phyloP scores from a whole-genome alignment of 495 filamentous ascomycete genomes.

The Penicillium dipodomyicola region DNA sequence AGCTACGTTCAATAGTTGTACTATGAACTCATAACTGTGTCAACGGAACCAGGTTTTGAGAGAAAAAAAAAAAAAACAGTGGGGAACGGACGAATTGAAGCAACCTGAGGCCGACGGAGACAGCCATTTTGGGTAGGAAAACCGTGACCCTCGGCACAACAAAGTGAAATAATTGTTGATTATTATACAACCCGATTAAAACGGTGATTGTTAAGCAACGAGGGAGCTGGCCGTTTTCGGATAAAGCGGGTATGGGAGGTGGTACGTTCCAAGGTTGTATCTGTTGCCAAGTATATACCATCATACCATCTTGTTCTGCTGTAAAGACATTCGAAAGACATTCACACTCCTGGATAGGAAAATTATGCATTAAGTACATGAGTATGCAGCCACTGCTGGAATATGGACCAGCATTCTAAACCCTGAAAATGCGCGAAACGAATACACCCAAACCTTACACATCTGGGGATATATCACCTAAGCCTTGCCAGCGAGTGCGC shows the following conservation, averaged over 20 bases:
- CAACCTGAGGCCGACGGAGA: conserved; percentile 24
- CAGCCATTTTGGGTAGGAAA: conserved; percentile 29
- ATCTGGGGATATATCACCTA: not conserved
- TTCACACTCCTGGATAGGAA: not conserved
- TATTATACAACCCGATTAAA: not conserved
- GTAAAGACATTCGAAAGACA: not conserved
- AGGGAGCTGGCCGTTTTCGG: conserved; percentile 5
- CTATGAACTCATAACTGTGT: conserved; percentile 5
- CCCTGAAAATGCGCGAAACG: not conserved
- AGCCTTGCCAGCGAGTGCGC: conserved; percentile 16
- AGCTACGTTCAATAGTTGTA: not conserved
- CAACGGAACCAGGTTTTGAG: conserved; percentile 6
- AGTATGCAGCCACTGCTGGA: conserved; percentile 2
- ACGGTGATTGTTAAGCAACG: conserved; percentile 12
- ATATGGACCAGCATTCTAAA: not conserved
- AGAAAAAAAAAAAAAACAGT: conserved; percentile 9
- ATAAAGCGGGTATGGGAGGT: not conserved
- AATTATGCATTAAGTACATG: conserved; percentile 11
- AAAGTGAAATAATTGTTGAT: not conserved
- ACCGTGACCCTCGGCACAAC: conserved; percentile 17
- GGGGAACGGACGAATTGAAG: conserved; percentile 26
- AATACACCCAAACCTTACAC: conserved; percentile 3
- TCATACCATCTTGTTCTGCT: not conserved
- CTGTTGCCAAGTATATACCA: not conserved
- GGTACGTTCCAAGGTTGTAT: too few species aligned